phyloP scores from a whole-genome alignment of 768 basidiomycete genomes.

The Leccinum subgranulosum region DNA sequence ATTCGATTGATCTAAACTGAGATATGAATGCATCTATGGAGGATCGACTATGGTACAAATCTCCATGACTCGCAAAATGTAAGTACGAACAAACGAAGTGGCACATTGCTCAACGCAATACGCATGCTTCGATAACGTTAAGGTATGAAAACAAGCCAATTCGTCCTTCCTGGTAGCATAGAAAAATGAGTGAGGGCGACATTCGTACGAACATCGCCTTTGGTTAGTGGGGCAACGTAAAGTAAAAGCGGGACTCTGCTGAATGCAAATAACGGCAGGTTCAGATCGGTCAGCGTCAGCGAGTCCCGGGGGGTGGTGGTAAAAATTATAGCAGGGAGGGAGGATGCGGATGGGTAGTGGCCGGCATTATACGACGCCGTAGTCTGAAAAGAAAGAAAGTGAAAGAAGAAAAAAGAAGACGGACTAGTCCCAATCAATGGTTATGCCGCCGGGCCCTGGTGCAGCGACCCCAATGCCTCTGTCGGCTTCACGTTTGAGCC shows the following conservation, averaged over 20 bases:
- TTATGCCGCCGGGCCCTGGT: slow-evolving; percentile 63
- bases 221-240: slow-evolving; percentile 26
- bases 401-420: not conserved
- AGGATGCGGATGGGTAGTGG: slow-evolving; percentile 1
- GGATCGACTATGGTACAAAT: not conserved
- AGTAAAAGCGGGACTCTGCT: slow-evolving; percentile 20
- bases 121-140: slow-evolving; percentile 27
- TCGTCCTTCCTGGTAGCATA: slow-evolving; percentile 18
- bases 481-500: slow-evolving; percentile 74
- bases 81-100: slow-evolving; percentile 20
- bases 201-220: slow-evolving; percentile 21
- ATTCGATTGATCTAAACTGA: not conserved
- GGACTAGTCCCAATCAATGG: slow-evolving; percentile 73
- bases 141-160: slow-evolving; percentile 15
- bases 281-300: not conserved
- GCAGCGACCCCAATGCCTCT: slow-evolving; percentile 69
- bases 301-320: not conserved
- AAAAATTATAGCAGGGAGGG: slow-evolving; percentile 24
- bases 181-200: slow-evolving; percentile 12
- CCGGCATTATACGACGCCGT: not conserved
- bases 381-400: slow-evolving; percentile 1
- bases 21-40: not conserved
- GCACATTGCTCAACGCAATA: not conserved
- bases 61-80: slow-evolving; percentile 2
- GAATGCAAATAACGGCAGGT: slow-evolving; percentile 3